Percentiles rank a stretch among this genome's conserved stretches.
Evolutionary conservation across 441 rosid genomes (phyloP).

Genomic region (Arabidopsis hybrid): DNA sequence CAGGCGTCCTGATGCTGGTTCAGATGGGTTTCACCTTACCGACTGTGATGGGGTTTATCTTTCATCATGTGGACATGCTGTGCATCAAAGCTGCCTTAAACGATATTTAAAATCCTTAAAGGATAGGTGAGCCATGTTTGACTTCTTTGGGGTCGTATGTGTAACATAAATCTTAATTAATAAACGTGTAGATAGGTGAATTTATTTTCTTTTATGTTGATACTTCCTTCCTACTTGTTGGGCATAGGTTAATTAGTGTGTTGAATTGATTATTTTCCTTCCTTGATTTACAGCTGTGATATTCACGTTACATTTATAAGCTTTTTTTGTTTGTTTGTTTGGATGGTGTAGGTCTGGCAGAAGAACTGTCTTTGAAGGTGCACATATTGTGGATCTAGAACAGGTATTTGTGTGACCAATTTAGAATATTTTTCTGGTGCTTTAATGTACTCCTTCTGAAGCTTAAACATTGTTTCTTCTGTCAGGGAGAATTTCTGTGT

Average conservation of each 20-base stretch:
- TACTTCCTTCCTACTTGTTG: conserved; percentile 8
- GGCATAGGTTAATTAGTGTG: not conserved
- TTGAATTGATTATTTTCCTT: conserved; percentile 12
- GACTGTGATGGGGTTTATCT: conserved; percentile 92
- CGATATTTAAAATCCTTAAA: conserved; percentile 83
- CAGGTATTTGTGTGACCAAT: conserved; percentile 58
- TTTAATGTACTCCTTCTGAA: conserved; percentile 28
- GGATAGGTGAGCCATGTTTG: conserved; percentile 73
- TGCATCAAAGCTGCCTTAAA: conserved; percentile 92
- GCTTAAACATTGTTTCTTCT: conserved; percentile 42
- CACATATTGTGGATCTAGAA: conserved; percentile 81
- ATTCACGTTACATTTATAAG: not conserved
- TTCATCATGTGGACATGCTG: conserved; percentile 98
- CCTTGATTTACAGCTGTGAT: conserved; percentile 20
- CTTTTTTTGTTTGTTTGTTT: conserved; percentile 10
- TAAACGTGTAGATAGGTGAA: conserved; percentile 28
- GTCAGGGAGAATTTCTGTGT: conserved; percentile 97
- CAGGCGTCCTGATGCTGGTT: conserved; percentile 47
- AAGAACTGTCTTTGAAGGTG: conserved; percentile 90
- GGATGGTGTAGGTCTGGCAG: conserved; percentile 58
- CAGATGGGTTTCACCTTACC: conserved; percentile 77
- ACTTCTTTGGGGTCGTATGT: conserved; percentile 21
- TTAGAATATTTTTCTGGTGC: conserved; percentile 27
- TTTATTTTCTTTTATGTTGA: conserved; percentile 6
- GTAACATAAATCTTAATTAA: conserved; percentile 15